phyloP scores from a whole-genome alignment of 306 rosid species.

The Quercus dentata region DNA sequence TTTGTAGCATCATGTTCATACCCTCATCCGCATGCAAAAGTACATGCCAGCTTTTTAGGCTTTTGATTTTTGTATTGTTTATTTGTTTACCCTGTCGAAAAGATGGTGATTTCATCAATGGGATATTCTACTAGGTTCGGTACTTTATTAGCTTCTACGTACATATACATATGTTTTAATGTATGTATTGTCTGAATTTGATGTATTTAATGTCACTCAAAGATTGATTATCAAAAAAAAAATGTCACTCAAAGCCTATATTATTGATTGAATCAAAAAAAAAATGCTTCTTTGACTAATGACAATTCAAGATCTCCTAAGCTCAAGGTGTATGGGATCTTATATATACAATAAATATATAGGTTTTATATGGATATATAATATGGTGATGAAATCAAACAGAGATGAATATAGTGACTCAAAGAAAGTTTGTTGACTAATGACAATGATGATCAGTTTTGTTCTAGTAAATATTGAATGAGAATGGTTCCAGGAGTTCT shows the following conservation, averaged over 20 bases:
- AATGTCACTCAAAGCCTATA: neutral
- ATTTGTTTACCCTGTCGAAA: neutral
- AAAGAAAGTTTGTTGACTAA: no score
- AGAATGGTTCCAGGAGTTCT: no score
- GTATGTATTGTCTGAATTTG: neutral
- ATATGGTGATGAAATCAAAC: no score
- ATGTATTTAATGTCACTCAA: neutral
- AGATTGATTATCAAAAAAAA: no score
- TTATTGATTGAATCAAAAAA: no score
- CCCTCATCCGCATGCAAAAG: slow-evolving; percentile 12
- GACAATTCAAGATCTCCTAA: no score
- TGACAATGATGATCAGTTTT: no score
- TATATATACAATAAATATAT: no score
- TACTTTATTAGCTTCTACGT: neutral
- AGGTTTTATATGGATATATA: no score
- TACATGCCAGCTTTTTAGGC: slow-evolving; percentile 10
- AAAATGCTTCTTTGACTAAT: neutral
- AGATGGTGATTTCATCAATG: neutral
- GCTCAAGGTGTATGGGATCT: no score
- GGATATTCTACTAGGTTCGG: neutral
- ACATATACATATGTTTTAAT: neutral
- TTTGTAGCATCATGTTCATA: neutral
- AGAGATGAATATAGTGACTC: no score
- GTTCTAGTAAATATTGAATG: no score
- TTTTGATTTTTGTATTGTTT: neutral